Percentiles rank a stretch among this genome's conserved stretches.
Evolutionary conservation across 768 basidiomycete genomes (phyloP).

Genomic region (Gloeophyllum trabeum): DNA sequence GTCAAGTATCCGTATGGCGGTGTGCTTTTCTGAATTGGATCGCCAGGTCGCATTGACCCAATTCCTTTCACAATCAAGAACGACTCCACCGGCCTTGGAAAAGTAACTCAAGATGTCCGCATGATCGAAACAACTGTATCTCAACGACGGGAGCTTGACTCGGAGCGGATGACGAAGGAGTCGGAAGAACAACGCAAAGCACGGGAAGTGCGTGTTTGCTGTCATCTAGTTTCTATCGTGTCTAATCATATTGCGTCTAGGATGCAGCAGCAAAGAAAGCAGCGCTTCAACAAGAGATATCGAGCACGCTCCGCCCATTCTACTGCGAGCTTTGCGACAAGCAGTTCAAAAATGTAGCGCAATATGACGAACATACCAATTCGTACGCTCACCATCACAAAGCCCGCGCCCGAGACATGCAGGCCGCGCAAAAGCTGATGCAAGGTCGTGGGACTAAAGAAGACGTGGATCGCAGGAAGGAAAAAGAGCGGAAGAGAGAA

Average conservation of each 20-base stretch:
- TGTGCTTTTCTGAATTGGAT: background rate
- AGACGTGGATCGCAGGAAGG: constrained; percentile 65
- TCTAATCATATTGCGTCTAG: constrained; percentile 21
- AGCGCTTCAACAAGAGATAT: constrained; percentile 60
- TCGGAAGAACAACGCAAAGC: constrained; percentile 64
- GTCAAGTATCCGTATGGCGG: constrained; percentile 2
- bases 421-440: constrained; percentile 46
- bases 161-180: constrained; percentile 73
- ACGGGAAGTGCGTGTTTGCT: constrained; percentile 44
- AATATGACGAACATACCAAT: constrained; percentile 85
- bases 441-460: constrained; percentile 31
- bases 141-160: constrained; percentile 68
- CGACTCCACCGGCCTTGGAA: constrained; percentile 73
- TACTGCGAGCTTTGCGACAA: constrained; percentile 81
- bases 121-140: constrained; percentile 84
- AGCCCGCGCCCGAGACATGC: constrained; percentile 74
- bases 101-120: constrained; percentile 64
- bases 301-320: constrained; percentile 56
- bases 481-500: constrained; percentile 79
- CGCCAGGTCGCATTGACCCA: constrained; percentile 68
- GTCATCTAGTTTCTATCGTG: background rate
- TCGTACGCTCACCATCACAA: constrained; percentile 85
- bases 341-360: constrained; percentile 77
- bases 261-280: constrained; percentile 51
- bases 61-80: constrained; percentile 73